Base-by-base conservation (phyloP, 140 eudicot genomes). In the Senecio squalidus region DNA sequence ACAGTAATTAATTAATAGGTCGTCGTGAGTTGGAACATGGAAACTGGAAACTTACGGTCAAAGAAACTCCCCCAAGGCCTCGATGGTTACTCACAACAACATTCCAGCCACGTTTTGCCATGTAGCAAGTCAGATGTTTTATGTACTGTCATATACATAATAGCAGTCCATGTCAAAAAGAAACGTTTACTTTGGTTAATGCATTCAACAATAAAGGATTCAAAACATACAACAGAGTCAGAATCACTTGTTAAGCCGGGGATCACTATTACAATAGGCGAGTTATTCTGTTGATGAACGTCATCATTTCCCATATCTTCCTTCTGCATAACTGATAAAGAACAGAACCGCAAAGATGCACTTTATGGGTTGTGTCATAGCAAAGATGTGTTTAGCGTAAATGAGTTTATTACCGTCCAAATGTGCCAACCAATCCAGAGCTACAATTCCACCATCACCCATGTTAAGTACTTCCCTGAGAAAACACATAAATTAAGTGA, bases 81-180 rank as follows among this genome's bases (percentile, higher is more conserved):
- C 99, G 88, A 75, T 93, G 99, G 61, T 93, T 93, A 84, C 85
- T 74, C 46, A 88, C 96, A 57, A 88, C 95, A 76, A 84, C 90
- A 48, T 88, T 88, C 93, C 95, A 82, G 20, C 94, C 85, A 30
- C 79, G 73, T 65, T 88, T 77, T 40, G 92, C 99, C 72, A 78
- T 78, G 72, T 82, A 73, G 75, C 73, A 79, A 38, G 81, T 80
- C 9, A 84, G 67, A 76, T 84, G 96, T 75, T 82, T 84, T 66
- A 93, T 60, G 54, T 88, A 93, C 99, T 93, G 80, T 48, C 47
- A 49, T 40, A 6, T 13, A 53, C 55, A 59, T 18, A 5, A 58
- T 36, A 58, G 2, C 34, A 57, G 21, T 48, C 60, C 66, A 30
- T 8, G 64, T 4, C 26, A 47, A 69, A 43, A 17, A 31, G 24